phyloP scores from a whole-genome alignment of 352 stramenopile species.

The Pythium inflatum region DNA sequence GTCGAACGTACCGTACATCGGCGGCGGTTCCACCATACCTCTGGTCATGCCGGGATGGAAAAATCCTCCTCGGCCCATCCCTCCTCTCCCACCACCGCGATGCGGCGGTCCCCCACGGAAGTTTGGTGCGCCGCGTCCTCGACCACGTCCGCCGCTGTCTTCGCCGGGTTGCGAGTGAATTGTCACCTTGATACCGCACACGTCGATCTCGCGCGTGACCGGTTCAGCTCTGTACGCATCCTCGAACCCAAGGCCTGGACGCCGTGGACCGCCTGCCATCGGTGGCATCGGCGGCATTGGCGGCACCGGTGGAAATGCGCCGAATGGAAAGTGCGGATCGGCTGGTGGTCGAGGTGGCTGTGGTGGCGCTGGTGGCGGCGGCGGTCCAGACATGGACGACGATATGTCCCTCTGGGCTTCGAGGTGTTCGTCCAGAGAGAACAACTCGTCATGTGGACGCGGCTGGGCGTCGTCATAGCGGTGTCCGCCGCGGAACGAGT shows the following conservation, averaged over 20 bases:
- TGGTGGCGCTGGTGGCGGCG: constrained; percentile 13
- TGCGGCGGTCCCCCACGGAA: not conserved
- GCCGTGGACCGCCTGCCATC: not conserved
- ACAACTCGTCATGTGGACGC: constrained; percentile 4
- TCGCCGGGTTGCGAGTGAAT: not conserved
- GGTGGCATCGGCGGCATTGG: constrained; percentile 8
- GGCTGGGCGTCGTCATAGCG: constrained; percentile 1
- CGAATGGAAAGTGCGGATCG: not conserved
- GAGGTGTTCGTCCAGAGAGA: not conserved
- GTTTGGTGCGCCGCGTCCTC: constrained; percentile 7
- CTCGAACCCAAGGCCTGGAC: not conserved
- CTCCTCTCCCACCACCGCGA: constrained; percentile 22
- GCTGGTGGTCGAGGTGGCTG: not conserved
- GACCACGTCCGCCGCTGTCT: not conserved
- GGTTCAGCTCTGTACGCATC: constrained; percentile 12
- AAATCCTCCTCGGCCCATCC: not conserved
- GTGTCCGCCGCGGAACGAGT: constrained; percentile 9
- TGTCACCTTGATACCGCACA: constrained; percentile 27
- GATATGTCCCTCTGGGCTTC: too few species aligned
- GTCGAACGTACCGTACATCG: not conserved
- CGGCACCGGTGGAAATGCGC: constrained; percentile 14
- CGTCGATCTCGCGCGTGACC: constrained; percentile 8
- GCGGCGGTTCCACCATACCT: constrained; percentile 20
- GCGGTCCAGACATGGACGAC: not conserved
- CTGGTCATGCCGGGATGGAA: constrained; percentile 19